Conservation (phyloP, 225 moss, liverwort and hornwort genomes). For the Marchantia paleacea region DNA sequence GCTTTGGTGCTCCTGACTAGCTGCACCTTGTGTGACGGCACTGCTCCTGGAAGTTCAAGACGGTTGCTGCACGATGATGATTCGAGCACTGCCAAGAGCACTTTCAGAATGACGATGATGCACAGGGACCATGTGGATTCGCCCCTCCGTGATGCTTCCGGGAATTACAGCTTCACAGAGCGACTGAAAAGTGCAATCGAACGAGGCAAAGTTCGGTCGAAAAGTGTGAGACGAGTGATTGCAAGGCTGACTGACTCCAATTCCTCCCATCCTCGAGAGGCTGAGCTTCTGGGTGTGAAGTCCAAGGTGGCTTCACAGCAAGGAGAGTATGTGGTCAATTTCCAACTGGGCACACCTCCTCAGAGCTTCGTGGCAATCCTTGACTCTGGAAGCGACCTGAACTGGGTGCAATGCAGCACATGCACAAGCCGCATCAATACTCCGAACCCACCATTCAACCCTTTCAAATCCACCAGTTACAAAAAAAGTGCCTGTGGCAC, state of each 20-base stretch:
- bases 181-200: conserved; percentile 21
- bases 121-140: conserved; percentile 40
- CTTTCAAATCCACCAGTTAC: conserved; percentile 30
- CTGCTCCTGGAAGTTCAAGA: background rate
- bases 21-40: background rate
- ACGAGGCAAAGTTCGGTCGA: conserved; percentile 26
- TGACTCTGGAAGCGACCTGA: conserved; percentile 46
- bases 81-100: background rate
- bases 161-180: conserved; percentile 23
- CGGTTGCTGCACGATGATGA: background rate
- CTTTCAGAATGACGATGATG: conserved; percentile 26
- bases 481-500: conserved; percentile 26
- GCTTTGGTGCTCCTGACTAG: background rate
- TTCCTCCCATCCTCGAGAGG: background rate
- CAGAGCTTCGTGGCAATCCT: conserved; percentile 22
- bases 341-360: conserved; percentile 30
- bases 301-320: conserved; percentile 31
- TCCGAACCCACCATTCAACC: conserved; percentile 29
- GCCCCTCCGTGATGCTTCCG: conserved; percentile 21
- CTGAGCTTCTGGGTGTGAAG: conserved; percentile 16
- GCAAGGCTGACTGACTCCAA: background rate
- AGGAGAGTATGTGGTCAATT: conserved; percentile 26
- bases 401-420: conserved; percentile 49
- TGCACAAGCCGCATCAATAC: conserved; percentile 31
- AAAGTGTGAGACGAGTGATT: conserved; percentile 11